These are phyloP conservation scores for Phialocephala sp. DNA, from an alignment of 2,329 filamentous ascomycete genomes.

Conservation along the genomic window DNA sequence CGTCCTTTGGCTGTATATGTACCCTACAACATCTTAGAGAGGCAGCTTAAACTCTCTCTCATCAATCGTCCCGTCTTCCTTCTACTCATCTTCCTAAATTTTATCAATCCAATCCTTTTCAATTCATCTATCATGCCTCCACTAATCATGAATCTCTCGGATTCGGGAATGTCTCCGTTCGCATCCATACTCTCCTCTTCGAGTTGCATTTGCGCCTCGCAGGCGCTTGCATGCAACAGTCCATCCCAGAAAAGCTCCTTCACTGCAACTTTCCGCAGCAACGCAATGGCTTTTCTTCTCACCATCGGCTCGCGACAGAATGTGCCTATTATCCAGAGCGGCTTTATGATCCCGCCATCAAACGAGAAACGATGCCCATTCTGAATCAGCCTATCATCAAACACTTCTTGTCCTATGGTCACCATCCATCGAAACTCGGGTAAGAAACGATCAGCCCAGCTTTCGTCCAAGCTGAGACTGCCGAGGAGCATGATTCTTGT, in stretches of 20 bases:
- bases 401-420: not conserved
- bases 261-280: not conserved
- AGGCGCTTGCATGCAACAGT: not conserved
- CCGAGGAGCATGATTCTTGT: not conserved
- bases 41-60: too few species aligned
- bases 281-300: not conserved
- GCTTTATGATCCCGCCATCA: not conserved
- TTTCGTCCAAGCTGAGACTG: not conserved
- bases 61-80: not conserved
- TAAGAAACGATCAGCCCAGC: not conserved
- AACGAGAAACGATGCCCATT: not conserved
- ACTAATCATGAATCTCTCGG: slow-evolving; percentile 4
- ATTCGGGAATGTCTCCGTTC: slow-evolving; percentile 16
- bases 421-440: not conserved
- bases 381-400: not conserved
- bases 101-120: slow-evolving; percentile 10
- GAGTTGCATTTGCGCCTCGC: slow-evolving; percentile 10
- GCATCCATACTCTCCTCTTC: slow-evolving; percentile 23
- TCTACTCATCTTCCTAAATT: slow-evolving; percentile 1
- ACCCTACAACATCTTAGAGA: too few species aligned
- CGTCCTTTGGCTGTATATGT: too few species aligned
- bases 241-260: not conserved
- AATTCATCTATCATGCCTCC: slow-evolving; percentile 14
- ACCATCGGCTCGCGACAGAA: not conserved
- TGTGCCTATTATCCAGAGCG: not conserved